Percentiles rank a stretch among this genome's conserved stretches.
Evolutionary conservation across 495 filamentous ascomycete species (phyloP).

Genomic region (Aspergillus indologenus): DNA sequence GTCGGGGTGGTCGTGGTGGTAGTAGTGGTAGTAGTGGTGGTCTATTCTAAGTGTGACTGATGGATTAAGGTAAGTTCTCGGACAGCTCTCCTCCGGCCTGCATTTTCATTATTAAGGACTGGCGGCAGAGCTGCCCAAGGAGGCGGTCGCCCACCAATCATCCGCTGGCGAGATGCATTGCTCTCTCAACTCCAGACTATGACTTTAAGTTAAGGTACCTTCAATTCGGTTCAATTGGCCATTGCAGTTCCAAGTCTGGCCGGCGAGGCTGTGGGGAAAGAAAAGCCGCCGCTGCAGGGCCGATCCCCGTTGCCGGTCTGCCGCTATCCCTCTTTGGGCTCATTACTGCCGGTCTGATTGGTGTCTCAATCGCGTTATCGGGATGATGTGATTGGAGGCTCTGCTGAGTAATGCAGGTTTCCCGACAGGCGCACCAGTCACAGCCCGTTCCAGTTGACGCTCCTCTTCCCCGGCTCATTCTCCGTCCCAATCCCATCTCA

Average conservation of each 20-base stretch:
- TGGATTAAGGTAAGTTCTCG: neutral
- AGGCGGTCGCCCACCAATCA: neutral
- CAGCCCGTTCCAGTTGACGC: too few species aligned
- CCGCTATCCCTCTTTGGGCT: conserved; percentile 24
- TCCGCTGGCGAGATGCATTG: too few species aligned
- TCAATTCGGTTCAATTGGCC: too few species aligned
- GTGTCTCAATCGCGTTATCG: conserved; percentile 22
- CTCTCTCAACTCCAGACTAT: too few species aligned
- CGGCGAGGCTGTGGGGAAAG: conserved; percentile 22
- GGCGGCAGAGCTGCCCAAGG: conserved; percentile 7
- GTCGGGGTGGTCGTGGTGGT: too few species aligned
- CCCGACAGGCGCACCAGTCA: neutral
- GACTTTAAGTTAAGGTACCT: too few species aligned
- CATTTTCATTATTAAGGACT: conserved; percentile 1
- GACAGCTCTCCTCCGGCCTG: neutral
- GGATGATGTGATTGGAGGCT: conserved; percentile 23
- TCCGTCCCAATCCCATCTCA: too few species aligned
- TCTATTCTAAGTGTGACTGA: too few species aligned
- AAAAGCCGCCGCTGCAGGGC: conserved; percentile 26
- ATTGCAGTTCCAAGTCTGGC: too few species aligned
- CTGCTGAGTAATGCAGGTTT: conserved; percentile 7
- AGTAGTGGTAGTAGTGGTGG: too few species aligned
- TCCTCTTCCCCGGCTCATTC: neutral
- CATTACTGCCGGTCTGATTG: conserved; percentile 19
- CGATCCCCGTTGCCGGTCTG: conserved; percentile 30